A percentile compares a stretch with the other conserved stretches of the same genome.
Evolutionary conservation across 768 basidiomycete species (phyloP).

Genomic region (Guyanaporus albipodus): DNA sequence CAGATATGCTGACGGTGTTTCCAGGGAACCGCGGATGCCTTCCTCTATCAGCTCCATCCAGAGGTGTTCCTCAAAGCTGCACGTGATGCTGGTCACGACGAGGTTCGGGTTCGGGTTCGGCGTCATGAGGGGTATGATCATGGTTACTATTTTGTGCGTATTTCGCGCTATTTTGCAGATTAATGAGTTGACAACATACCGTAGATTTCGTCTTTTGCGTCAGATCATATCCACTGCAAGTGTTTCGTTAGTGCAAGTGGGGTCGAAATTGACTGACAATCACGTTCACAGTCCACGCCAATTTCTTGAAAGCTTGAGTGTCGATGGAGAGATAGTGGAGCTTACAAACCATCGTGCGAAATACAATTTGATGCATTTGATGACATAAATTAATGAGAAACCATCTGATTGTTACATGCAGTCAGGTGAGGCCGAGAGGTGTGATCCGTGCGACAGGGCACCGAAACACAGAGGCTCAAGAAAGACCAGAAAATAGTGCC

Average conservation of each 20-base stretch:
- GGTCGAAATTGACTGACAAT: slow-evolving; percentile 9
- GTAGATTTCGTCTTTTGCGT: slow-evolving; percentile 90
- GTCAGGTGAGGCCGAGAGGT: not conserved
- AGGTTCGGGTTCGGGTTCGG: slow-evolving; percentile 73
- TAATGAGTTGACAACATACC: not conserved
- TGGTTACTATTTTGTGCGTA: slow-evolving; percentile 78
- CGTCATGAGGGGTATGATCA: slow-evolving; percentile 85
- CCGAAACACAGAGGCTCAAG: not conserved
- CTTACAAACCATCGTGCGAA: slow-evolving; percentile 2
- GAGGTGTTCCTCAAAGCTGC: slow-evolving; percentile 84
- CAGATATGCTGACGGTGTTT: slow-evolving; percentile 1
- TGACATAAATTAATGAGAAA: too few species aligned
- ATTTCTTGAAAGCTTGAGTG: slow-evolving; percentile 69
- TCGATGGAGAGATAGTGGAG: not conserved
- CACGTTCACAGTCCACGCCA: slow-evolving; percentile 67
- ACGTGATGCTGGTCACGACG: slow-evolving; percentile 65
- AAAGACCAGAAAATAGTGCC: not conserved
- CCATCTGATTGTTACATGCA: not conserved
- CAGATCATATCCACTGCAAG: slow-evolving; percentile 88
- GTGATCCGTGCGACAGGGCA: not conserved
- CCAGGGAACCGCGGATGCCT: slow-evolving; percentile 78
- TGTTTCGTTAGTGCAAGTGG: slow-evolving; percentile 7
- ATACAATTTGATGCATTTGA: slow-evolving; percentile 6
- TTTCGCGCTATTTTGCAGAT: not conserved
- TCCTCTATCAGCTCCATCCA: slow-evolving; percentile 85